Conservation (phyloP, 768 basidiomycete genomes). For the Amanita brunnescens region DNA sequence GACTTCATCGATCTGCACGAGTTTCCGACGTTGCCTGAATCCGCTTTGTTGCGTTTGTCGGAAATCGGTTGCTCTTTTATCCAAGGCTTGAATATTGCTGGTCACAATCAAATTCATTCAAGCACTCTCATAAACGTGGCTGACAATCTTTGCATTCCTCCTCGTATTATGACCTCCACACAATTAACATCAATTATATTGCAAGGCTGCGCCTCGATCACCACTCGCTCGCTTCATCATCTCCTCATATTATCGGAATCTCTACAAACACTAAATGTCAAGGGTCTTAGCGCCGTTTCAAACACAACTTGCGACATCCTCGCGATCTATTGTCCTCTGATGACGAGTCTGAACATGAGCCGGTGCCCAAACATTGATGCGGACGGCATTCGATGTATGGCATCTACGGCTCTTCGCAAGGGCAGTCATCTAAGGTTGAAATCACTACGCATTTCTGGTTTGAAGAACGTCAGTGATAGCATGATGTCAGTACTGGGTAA, state of each 20-base stretch:
- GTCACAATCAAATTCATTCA: conserved; percentile 45
- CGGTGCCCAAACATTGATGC: conserved; percentile 64
- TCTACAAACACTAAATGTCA: conserved; percentile 51
- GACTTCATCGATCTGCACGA: conserved; percentile 48
- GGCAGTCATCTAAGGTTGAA: conserved; percentile 45
- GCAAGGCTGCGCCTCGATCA: conserved; percentile 61
- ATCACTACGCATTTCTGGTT: conserved; percentile 58
- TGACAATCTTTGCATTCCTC: conserved; percentile 41
- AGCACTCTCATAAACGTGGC: conserved; percentile 44
- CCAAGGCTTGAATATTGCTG: conserved; percentile 49
- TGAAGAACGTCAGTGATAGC: conserved; percentile 51
- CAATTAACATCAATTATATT: conserved; percentile 66
- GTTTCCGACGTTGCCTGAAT: conserved; percentile 48
- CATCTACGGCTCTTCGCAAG: conserved; percentile 33
- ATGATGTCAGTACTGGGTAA: conserved; percentile 59
- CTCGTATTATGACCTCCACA: conserved; percentile 37
- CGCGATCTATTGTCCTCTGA: conserved; percentile 42
- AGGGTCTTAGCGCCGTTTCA: conserved; percentile 60
- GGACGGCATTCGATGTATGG: conserved; percentile 46
- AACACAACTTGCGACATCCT: conserved; percentile 70
- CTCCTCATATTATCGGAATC: conserved; percentile 59
- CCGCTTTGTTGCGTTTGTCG: conserved; percentile 45
- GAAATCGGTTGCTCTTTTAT: conserved; percentile 57
- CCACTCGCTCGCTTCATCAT: conserved; percentile 57
- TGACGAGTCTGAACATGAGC: conserved; percentile 59